Evolutionary conservation across 352 stramenopile genomes (phyloP), one percentile per base, ranked within the genome.

Genomic region (Globisporangium radiosum): DNA sequence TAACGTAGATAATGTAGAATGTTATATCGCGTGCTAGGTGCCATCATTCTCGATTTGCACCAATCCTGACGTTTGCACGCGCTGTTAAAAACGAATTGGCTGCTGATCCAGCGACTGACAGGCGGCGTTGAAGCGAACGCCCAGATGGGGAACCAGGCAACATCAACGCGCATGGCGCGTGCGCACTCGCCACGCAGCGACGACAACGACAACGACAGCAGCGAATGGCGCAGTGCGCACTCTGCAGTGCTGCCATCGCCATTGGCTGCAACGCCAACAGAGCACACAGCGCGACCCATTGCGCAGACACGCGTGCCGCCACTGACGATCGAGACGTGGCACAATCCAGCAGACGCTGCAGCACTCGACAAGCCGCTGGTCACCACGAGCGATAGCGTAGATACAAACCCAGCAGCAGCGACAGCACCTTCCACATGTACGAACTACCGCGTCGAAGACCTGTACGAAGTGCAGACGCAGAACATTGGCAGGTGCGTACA

Each of bases 391-490:
- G 5, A 19, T 7, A 17, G 13, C n/a, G 45, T 25, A 25, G 45
- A 17, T 8, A 14, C 40, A 44, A 44, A 7, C 7, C 40, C 7
- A 44, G 40, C 13, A 5, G 33, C 64, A 9, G 5, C 54, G 4
- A 47, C 62, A 54, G 39, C 54, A 39, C 40, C 15, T 6, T 19
- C 51, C 9, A 25, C 25, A 25, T 25, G 25, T 25, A 25, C 64
- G 53, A 59, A 65, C 53, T 72, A 74, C 8, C 73, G 73, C 11
- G 62, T 86, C 9, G 73, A 85, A 45, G 72, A 88, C 0, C 69
- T 81, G 40, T 86, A 88, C 63, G 74, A 86, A 25, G 61, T 88
- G 2, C 71, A 78, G 15, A 72, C 62, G 11, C 68, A 83, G 53
- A 62, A 71, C 10, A 57, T 88, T 13, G 78, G 78, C 17, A 68